Evolutionary conservation across 2,329 filamentous ascomycete species (phyloP), one percentile per base, ranked within the genome.

Genomic region (Hypomyces perniciosus): DNA sequence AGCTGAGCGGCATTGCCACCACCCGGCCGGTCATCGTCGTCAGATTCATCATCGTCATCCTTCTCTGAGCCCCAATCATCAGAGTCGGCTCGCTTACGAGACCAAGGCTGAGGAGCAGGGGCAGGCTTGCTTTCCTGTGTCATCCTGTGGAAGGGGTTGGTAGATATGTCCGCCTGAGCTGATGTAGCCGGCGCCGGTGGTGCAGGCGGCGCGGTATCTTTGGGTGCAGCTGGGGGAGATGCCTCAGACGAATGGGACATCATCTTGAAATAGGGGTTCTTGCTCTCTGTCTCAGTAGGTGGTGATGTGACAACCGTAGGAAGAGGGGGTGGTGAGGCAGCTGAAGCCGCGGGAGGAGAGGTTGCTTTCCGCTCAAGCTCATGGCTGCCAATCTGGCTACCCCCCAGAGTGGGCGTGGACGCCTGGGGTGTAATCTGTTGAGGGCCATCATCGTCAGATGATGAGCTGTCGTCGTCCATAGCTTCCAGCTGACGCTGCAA

Each of bases 241-340:
- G 76, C 71, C 50, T 81, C 84, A 6, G 74, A 73, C 8, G 82
- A 74, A 65, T 91, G 86, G 45, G 83, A 84, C 76, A 95, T 84
- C 73, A 91, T 93, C 69, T 86, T 89, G 74, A 92, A 90, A 74
- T 95, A 99, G 3, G 93, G 93, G 65, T 97, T 97, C 68, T 88
- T 92, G 61, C 90, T 96, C 69, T 95, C 88, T 2, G 80, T 77
- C 57, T 89, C 85, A 5, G 76, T 72, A 3, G 78, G 74, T 42
- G 80, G 76, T 51, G 78, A 77, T 33, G 76, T 74, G 13, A 79
- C 71, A 29, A 76, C 69, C 30, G 75, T 66, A 35, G 76, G 70
- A n/a, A 75, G 72, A 28, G 79, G 76, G 35, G 80, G 75, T 8
- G 77, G 69, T 2, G 77, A 63, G 51, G 72, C 67, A 28, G 71